Evolutionary conservation across 768 basidiomycete genomes (phyloP).

Genomic region (Tulasnella calospora): DNA sequence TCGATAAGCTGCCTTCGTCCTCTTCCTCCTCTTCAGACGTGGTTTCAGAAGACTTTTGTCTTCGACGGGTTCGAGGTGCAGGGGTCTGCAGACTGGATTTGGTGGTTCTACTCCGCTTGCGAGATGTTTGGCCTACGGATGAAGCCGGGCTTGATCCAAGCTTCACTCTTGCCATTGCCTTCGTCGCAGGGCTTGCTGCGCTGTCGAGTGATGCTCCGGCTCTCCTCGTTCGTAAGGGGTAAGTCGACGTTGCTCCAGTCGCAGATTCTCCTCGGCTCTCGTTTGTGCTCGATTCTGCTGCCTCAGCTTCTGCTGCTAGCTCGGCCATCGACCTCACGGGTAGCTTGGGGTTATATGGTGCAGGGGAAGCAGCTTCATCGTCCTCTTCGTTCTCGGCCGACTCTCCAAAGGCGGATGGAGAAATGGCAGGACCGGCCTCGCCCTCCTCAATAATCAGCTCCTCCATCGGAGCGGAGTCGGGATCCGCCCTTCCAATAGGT

Average conservation of each 20-base stretch:
- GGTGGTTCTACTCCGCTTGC: not conserved
- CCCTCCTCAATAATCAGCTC: slow-evolving; percentile 1
- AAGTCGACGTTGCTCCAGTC: not conserved
- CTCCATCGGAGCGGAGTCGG: not conserved
- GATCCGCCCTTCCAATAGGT: not conserved
- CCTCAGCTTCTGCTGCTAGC: slow-evolving; percentile 13
- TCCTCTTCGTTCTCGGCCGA: not conserved
- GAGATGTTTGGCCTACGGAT: not conserved
- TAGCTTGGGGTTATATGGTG: not conserved
- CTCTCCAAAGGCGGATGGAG: not conserved
- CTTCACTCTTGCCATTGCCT: not conserved
- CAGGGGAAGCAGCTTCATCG: not conserved
- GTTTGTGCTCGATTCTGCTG: not conserved
- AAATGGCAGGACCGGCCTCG: not conserved
- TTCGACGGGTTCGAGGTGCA: not conserved
- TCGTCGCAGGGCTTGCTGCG: not conserved
- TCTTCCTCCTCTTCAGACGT: not conserved
- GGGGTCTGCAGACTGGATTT: slow-evolving; percentile 3
- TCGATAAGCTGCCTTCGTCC: slow-evolving; percentile 29
- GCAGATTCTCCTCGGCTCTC: not conserved
- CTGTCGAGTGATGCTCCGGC: not conserved
- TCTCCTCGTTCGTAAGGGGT: not conserved
- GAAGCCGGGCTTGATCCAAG: slow-evolving; percentile 8
- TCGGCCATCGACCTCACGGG: slow-evolving; percentile 18
- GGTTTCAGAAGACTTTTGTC: not conserved